phyloP scores from a whole-genome alignment of 2,329 filamentous ascomycete species.

The Neobulgaria alba region DNA sequence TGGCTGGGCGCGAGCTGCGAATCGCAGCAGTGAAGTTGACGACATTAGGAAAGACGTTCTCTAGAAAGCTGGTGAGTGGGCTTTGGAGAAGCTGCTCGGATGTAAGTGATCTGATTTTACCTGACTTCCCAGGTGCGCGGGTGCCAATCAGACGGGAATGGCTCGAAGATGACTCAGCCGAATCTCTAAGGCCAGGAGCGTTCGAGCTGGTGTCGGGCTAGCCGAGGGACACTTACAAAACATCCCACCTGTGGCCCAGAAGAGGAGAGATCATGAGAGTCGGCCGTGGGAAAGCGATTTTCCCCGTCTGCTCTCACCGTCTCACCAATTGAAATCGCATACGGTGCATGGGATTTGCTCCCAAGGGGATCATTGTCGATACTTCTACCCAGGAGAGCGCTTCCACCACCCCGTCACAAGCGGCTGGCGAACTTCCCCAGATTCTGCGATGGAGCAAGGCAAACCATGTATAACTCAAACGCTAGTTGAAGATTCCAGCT shows the following conservation, averaged over 20 bases:
- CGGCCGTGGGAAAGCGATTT: background rate
- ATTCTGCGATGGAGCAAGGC: too few relatives aligned
- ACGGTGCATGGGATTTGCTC: background rate
- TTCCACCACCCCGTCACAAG: background rate
- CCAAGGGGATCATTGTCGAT: too few relatives aligned
- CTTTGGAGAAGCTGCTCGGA: background rate
- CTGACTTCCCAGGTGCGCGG: background rate
- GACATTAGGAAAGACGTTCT: conserved; percentile 43
- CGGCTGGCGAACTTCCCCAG: background rate
- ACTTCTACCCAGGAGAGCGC: too few relatives aligned
- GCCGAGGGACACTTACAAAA: background rate
- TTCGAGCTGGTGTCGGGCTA: background rate
- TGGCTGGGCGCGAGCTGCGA: conserved; percentile 57
- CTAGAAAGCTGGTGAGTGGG: conserved; percentile 12
- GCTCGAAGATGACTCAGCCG: background rate
- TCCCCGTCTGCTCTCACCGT: too few relatives aligned
- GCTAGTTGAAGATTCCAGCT: too few relatives aligned
- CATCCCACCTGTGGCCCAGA: background rate
- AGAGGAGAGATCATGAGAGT: background rate
- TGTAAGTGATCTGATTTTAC: background rate
- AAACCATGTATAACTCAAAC: too few relatives aligned
- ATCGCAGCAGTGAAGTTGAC: conserved; percentile 60
- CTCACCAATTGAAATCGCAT: background rate
- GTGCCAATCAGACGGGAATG: background rate
- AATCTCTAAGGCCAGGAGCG: too few relatives aligned